Base-by-base conservation (phyloP, 2,329 filamentous ascomycete genomes). In the Trichoderma sp. region DNA sequence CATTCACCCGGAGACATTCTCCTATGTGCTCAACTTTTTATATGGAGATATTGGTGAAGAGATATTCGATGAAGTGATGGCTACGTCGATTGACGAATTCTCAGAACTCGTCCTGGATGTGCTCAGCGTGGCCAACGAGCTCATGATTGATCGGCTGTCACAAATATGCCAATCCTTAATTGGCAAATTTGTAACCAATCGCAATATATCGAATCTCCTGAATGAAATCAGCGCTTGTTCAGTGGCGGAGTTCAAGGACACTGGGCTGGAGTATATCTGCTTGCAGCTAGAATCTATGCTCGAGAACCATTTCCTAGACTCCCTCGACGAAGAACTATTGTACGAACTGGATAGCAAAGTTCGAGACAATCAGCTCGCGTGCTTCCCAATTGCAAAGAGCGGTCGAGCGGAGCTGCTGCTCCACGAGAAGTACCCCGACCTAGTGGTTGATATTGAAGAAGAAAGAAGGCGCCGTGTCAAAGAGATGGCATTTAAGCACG, bases 101-200 rank as follows among this genome's bases (percentile, higher is more conserved):
- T 89, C 95, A 5, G 94, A 98, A 76, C 84, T 96, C n/a, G 87
- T 98, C 9, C 88, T 98, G 82, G 94, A 97, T 76, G 93, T 98
- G 58, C 91, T 98, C 87, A 90, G 90, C 71, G 91, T 93, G 67
- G 94, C 95, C 14, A 96, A 99, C 78, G 95, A 99, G 81, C 84
- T 99, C 71, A 98, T 99, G 95, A 87, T 99, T 61, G 94, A 98
- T 79, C 88, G 95, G 7, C 84, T 99, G 6, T 94, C 93, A 6
- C 93, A 97, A 79, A 90, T 97, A 32, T 98, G 96, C 80, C 96
- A 99, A 79, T 90, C 89, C 72, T 83, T 94, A 26, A 88, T 98
- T 72, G 95, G 94, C 43, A 89, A 89, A 64, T 97, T 96, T 81
- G 92, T 94, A n/a, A 94, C 90, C 63, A 92, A 90, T 6, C 91